Evolutionary conservation across 257 asterid genomes (phyloP).

Genomic region (Primulina eburnea): DNA sequence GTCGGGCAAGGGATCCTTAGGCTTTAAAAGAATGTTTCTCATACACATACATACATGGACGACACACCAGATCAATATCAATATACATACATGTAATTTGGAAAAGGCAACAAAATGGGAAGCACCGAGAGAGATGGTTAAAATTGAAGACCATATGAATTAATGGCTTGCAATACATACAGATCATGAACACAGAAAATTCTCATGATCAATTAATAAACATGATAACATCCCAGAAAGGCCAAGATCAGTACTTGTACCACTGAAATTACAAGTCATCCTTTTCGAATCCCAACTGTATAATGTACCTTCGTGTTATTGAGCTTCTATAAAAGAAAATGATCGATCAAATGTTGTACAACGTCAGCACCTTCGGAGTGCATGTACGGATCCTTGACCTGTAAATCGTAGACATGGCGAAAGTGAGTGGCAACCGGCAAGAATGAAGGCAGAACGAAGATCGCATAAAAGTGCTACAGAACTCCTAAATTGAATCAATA

Average conservation of each 20-base stretch:
- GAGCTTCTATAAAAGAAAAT: constrained; percentile 45
- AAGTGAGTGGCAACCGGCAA: not conserved
- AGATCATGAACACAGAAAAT: no score
- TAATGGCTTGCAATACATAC: no score
- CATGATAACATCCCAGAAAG: not conserved
- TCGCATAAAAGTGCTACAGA: not conserved
- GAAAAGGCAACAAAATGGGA: no score
- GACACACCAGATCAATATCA: no score
- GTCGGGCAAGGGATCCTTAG: no score
- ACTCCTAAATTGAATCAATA: no score
- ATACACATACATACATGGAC: no score
- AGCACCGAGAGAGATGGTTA: no score
- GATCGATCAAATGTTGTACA: constrained; percentile 89
- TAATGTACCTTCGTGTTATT: not conserved
- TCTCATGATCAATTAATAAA: no score
- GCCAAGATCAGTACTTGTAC: not conserved
- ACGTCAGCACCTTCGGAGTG: constrained; percentile 91
- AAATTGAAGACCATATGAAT: no score
- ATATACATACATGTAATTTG: no score
- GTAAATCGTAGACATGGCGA: constrained; percentile 16
- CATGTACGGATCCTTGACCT: constrained; percentile 74
- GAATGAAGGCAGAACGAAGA: not conserved
- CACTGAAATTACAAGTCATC: not conserved
- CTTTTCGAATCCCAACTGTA: not conserved
- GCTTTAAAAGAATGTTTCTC: no score